phyloP scores from a whole-genome alignment of 805 yeast species.

The Ogataea glucozyma region DNA sequence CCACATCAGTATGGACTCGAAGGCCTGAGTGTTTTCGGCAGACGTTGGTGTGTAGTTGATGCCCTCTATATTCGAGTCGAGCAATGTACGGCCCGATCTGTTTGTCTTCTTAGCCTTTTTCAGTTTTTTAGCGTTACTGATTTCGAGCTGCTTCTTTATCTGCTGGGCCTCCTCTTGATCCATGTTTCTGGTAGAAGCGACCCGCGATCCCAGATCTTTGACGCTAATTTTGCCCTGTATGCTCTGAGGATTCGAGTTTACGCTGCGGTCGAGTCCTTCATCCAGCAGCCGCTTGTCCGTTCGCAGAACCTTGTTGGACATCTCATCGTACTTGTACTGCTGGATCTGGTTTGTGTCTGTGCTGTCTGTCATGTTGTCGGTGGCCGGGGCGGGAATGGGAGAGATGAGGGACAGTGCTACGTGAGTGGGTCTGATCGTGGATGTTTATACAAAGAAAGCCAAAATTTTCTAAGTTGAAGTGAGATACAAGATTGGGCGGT shows the following conservation, averaged over 20 bases:
- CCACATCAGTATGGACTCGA: slow-evolving; percentile 61
- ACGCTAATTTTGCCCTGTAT: slow-evolving; percentile 67
- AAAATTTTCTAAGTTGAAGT: slow-evolving; percentile 2
- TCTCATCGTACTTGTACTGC: slow-evolving; percentile 62
- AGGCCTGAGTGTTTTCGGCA: slow-evolving; percentile 48
- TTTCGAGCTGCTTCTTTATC: slow-evolving; percentile 12
- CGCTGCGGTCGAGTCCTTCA: slow-evolving; percentile 41
- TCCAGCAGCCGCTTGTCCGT: slow-evolving; percentile 56
- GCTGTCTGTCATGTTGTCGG: not conserved
- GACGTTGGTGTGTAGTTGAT: slow-evolving; percentile 65
- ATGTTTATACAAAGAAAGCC: not conserved
- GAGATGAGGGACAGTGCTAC: too few relatives aligned
- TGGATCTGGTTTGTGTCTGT: not conserved
- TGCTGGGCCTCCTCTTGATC: slow-evolving; percentile 23
- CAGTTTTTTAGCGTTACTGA: slow-evolving; percentile 10
- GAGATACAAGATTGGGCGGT: slow-evolving; percentile 2
- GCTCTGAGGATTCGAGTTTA: slow-evolving; percentile 69
- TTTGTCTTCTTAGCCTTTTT: slow-evolving; percentile 14
- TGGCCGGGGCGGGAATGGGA: not conserved
- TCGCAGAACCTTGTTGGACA: slow-evolving; percentile 73
- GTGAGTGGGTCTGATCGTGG: too few relatives aligned
- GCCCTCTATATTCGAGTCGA: slow-evolving; percentile 44
- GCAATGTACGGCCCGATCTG: slow-evolving; percentile 28
- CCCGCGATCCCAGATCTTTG: slow-evolving; percentile 60
- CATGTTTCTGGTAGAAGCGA: slow-evolving; percentile 8